These are phyloP conservation scores for Fusarium chlamydosporum DNA, from an alignment of 2,329 filamentous ascomycete genomes.

Conservation along the genomic window DNA sequence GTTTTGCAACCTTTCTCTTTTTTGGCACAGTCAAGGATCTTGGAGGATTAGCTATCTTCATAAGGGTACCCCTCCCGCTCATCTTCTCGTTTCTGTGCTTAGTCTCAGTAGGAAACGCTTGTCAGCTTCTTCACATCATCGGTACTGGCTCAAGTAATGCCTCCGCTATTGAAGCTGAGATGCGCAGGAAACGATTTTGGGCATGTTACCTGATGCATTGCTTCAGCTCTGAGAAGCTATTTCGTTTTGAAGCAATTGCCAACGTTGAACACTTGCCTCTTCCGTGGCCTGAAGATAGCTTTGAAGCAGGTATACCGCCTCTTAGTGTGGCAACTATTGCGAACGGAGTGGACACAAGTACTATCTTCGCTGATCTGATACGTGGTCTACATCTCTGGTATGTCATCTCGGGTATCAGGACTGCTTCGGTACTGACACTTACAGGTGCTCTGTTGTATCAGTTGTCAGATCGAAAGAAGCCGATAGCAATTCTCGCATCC, in stretches of 20 bases:
- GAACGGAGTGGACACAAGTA: rapidly evolving
- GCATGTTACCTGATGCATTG: constrained; percentile 15
- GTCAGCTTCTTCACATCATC: constrained; percentile 33
- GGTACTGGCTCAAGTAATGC: not conserved
- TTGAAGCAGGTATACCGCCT: rapidly evolving
- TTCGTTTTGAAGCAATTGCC: rapidly evolving
- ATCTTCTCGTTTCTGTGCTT: rapidly evolving
- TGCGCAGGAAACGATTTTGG: not conserved
- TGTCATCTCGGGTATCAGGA: rapidly evolving
- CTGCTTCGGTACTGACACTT: rapidly evolving
- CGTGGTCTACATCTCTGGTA: not conserved
- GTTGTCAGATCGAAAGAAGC: not conserved
- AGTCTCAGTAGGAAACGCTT: constrained; percentile 26
- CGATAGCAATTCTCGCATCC: rapidly evolving
- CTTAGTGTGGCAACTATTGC: not conserved
- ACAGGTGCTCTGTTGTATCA: not conserved
- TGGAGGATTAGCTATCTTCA: constrained; percentile 43
- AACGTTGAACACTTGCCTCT: not conserved
- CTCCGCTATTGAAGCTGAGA: not conserved
- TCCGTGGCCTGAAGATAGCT: not conserved
- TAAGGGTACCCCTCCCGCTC: constrained; percentile 8
- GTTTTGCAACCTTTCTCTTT: constrained; percentile 37
- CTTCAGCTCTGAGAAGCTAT: not conserved
- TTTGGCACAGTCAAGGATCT: constrained; percentile 45
- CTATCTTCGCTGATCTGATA: constrained; percentile 1